These are phyloP conservation scores for Hygrocybe coccinea DNA, from an alignment of 768 basidiomycete species.

Conservation along the genomic window DNA sequence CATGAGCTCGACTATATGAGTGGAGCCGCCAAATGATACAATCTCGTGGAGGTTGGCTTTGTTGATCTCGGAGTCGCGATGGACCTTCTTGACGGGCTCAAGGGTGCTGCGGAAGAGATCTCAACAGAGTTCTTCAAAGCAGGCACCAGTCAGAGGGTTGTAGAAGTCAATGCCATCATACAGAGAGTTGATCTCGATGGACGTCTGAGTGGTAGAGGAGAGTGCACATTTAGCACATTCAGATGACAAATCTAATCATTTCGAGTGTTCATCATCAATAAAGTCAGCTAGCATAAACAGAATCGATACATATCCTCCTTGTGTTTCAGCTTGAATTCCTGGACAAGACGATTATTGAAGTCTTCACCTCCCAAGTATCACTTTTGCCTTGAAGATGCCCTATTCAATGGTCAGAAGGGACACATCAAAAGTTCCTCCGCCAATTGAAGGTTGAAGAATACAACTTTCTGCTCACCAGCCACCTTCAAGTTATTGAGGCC, in stretches of 20 bases:
- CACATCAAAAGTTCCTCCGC: conserved; percentile 99
- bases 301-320: conserved; percentile 49
- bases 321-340: conserved; percentile 97
- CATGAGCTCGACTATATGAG: no score
- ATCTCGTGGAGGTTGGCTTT: no score
- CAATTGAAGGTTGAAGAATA: conserved; percentile 99
- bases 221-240: conserved; percentile 98
- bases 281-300: background rate
- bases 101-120: conserved; percentile 92
- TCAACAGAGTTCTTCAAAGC: conserved; percentile 94
- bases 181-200: conserved; percentile 97
- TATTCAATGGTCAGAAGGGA: conserved; percentile 96
- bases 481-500: conserved; percentile 96
- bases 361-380: conserved; percentile 99
- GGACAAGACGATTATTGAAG: conserved; percentile 93
- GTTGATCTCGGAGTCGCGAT: no score
- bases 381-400: conserved; percentile 98
- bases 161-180: conserved; percentile 98
- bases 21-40: no score
- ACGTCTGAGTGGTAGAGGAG: conserved; percentile 92
- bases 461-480: conserved; percentile 92
- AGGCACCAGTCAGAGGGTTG: conserved; percentile 95
- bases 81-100: no score
- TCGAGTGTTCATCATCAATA: no score
- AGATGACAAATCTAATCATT: conserved; percentile 69